Evolutionary conservation across 208 protist genomes (phyloP), one percentile per base, ranked within the genome.

Genomic region (Sergeia podlipaevii): DNA sequence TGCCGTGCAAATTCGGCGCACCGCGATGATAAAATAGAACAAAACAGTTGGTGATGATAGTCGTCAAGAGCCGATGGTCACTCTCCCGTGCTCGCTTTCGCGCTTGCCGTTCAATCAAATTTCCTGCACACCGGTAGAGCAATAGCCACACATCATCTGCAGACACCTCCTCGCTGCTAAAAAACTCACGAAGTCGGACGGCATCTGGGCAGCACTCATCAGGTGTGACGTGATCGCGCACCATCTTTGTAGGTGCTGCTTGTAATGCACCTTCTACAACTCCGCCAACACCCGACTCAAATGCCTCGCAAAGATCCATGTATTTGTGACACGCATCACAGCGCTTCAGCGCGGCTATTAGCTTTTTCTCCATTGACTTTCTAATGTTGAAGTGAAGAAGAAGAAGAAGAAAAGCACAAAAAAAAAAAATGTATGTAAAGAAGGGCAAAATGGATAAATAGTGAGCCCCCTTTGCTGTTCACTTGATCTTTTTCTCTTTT

Each of bases 81-180:
- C 55, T 43, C 20, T 59, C 47, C 20, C 71, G 77, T 32, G 49
- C 54, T n/a, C 79, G 65, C 44, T 85, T 82, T 29, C 74, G 65
- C 38, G 62, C 37, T 24, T 63, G 48, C 17, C 85, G 74, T 48
- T 83, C 70, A 3, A 90, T 49, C 4, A 87, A 21, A 1, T 69
- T 53, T n/a, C 61, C 73, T 4, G 74, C 73, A 30, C 61, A 47
- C 3, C 76, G 68, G 52, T 72, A 74, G 6, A 88, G 38, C 26
- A 94, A 76, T 49, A 91, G 76, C 84, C 83, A 91, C 20, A 94
- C 80, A 39, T 94, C 87, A 47, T 94, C 87, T 36, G 67, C 65
- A 0, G 46, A 52, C 0, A 33, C 29, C 27, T 44, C 62, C 5
- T 38, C 26, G 3, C 45, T 34, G 29, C 6, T 34, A 18, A 89